phyloP scores from a whole-genome alignment of 352 stramenopile species.

The Phytophthora pini region DNA sequence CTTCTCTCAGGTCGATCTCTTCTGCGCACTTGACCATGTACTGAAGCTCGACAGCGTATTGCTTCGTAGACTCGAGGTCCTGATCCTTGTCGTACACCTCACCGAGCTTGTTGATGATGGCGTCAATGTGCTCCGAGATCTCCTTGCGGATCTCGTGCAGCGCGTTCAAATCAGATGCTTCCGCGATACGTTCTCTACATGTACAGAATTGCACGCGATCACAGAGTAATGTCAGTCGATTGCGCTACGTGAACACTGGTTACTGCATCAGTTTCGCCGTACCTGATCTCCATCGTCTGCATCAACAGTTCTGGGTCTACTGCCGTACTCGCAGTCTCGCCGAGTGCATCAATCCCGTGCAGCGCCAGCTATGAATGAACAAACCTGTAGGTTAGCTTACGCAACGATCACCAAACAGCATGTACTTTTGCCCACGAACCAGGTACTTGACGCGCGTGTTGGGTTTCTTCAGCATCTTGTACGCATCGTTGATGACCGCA shows the following conservation, averaged over 20 bases:
- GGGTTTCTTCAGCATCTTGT: slow-evolving; percentile 89
- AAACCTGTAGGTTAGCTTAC: slow-evolving; percentile 7
- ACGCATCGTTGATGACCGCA: slow-evolving; percentile 84
- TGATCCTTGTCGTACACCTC: slow-evolving; percentile 79
- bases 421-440: slow-evolving; percentile 40
- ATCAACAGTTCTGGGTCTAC: slow-evolving; percentile 82
- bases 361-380: slow-evolving; percentile 58
- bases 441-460: slow-evolving; percentile 88
- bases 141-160: slow-evolving; percentile 67
- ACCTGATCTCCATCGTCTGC: slow-evolving; percentile 90
- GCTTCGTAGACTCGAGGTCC: slow-evolving; percentile 78
- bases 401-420: neutral
- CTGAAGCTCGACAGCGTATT: slow-evolving; percentile 79
- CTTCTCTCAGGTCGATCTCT: slow-evolving; percentile 79
- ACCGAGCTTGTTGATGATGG: slow-evolving; percentile 73
- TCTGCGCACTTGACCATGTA: slow-evolving; percentile 90
- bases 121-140: slow-evolving; percentile 74
- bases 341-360: slow-evolving; percentile 83
- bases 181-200: slow-evolving; percentile 76
- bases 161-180: slow-evolving; percentile 50
- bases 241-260: neutral
- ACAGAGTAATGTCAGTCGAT: slow-evolving; percentile 9
- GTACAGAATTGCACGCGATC: neutral
- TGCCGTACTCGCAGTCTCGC: slow-evolving; percentile 74
- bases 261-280: neutral